These are phyloP conservation scores for Leptodermis oblonga DNA, from an alignment of 257 asterid genomes.

Conservation along the genomic window DNA sequence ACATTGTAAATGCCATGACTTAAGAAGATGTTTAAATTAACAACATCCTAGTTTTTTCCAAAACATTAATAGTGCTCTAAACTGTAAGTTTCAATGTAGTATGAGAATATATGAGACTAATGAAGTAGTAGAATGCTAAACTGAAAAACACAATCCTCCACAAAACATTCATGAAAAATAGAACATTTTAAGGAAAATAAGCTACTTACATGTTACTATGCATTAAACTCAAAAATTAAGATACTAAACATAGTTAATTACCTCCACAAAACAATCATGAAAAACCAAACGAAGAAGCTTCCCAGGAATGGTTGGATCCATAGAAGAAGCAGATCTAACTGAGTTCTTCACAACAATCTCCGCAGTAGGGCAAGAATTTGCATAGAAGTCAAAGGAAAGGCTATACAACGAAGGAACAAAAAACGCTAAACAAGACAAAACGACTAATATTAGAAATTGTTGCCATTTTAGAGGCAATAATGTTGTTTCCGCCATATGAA, in stretches of 20 bases:
- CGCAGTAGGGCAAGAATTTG: slow-evolving; percentile 61
- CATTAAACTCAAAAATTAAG: too few relatives aligned
- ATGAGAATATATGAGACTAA: too few relatives aligned
- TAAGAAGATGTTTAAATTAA: too few relatives aligned
- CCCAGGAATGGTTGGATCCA: slow-evolving; percentile 64
- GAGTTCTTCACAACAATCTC: slow-evolving; percentile 64
- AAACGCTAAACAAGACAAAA: slow-evolving; percentile 9
- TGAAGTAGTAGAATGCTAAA: neutral
- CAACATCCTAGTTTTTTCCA: too few relatives aligned
- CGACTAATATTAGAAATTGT: neutral
- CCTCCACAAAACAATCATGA: slow-evolving; percentile 86
- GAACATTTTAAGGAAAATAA: too few relatives aligned
- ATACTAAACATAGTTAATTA: too few relatives aligned
- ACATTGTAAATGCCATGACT: too few relatives aligned
- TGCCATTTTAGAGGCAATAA: neutral
- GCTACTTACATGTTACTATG: too few relatives aligned
- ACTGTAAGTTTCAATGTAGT: too few relatives aligned
- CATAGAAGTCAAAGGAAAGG: slow-evolving; percentile 48
- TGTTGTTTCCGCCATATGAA: slow-evolving; percentile 1
- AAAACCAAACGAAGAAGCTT: slow-evolving; percentile 71
- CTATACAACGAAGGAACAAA: slow-evolving; percentile 27
- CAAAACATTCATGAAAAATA: too few relatives aligned
- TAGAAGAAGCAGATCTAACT: slow-evolving; percentile 59
- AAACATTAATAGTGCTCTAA: too few relatives aligned
- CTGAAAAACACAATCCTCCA: neutral